A percentile compares a stretch with the other conserved stretches of the same genome.
These are phyloP conservation scores for Alternaria alternata DNA, from an alignment of 2,329 filamentous ascomycete species.

Conservation along the genomic window DNA sequence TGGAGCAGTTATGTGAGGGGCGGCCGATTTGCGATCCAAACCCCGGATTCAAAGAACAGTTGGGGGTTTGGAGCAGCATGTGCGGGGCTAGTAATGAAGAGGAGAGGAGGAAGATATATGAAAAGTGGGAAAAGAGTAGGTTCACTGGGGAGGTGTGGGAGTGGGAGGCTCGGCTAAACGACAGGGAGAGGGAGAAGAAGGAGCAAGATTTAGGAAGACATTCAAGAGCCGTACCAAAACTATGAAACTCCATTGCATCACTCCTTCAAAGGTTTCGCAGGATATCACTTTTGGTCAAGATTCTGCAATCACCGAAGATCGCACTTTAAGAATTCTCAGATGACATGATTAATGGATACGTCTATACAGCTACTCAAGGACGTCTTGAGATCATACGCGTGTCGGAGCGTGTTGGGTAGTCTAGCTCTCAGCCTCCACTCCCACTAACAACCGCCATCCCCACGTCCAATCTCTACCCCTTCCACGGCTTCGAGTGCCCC, in stretches of 20 bases:
- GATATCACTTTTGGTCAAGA: too few relatives aligned
- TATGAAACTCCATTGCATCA: not conserved
- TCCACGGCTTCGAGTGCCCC: conserved; percentile 14
- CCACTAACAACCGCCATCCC: not conserved
- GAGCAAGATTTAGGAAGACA: not conserved
- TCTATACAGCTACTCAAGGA: not conserved
- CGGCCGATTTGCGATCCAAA: conserved; percentile 48
- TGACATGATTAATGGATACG: not conserved
- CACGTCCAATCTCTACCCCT: not conserved
- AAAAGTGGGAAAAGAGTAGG: conserved; percentile 42
- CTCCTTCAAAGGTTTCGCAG: not conserved
- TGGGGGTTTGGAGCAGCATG: conserved; percentile 40
- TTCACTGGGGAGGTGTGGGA: conserved; percentile 50
- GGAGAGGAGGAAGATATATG: conserved; percentile 37
- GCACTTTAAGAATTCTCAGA: too few relatives aligned
- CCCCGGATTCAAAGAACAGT: conserved; percentile 46
- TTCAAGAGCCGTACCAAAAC: not conserved
- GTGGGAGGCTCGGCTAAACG: conserved; percentile 38
- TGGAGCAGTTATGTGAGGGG: conserved; percentile 44
- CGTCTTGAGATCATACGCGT: not conserved
- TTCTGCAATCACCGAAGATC: not conserved
- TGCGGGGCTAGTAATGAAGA: conserved; percentile 28
- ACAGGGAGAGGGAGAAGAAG: not conserved
- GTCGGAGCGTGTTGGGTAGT: not conserved
- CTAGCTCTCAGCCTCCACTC: too few relatives aligned